Evolutionary conservation across 2,329 filamentous ascomycete genomes (phyloP), one percentile per base, ranked within the genome.

Genomic region (Xylaria sp.): DNA sequence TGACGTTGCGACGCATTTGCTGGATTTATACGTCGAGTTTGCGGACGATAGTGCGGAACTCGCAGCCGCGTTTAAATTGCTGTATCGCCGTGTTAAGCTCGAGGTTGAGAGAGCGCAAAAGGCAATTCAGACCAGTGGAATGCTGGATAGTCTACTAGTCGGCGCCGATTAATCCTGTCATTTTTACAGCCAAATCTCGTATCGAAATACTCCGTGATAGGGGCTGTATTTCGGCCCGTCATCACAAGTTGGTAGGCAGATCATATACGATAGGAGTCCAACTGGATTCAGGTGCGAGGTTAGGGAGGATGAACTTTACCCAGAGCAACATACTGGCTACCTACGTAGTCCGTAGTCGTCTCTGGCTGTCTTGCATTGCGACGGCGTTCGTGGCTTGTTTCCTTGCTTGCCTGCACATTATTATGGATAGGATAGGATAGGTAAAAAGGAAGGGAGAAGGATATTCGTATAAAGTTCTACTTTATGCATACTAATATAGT

Each of bases 21-120:
- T 98, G 23, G 95, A 99, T 76, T 83, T 98, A 43, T 99, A 98
- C 79, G 90, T 91, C 34, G 90, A 93, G 77, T 91, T 93, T 73
- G 85, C 94, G 28, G 92, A 89, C 2, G 89, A 90, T 58, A 94
- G 91, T 41, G 85, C 87, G 7, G 89, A 92, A 78, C 86, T 98
- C 64, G 90, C 93, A 69, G 84, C 85, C 58, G 85, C 90, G 57
- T 89, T 98, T 75, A 85, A 88, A 73, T 84, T 84, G 57, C 83
- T 97, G 70, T 89, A 91, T 77, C 83, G 86, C 53, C 85, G 90
- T 45, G 95, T 98, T 23, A 86, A 88, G 70, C 83, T 87, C 46
- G 93, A 96, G 79, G 91, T 94, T 12, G 93, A 97, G 79, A 89
- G 91, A 75, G 93, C 93, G 25, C 92, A 97, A 80, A 86, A 92